Evolutionary conservation across 2,329 filamentous ascomycete species (phyloP), one percentile per base, ranked within the genome.

Genomic region (Chrysosphaeria jannelii): DNA sequence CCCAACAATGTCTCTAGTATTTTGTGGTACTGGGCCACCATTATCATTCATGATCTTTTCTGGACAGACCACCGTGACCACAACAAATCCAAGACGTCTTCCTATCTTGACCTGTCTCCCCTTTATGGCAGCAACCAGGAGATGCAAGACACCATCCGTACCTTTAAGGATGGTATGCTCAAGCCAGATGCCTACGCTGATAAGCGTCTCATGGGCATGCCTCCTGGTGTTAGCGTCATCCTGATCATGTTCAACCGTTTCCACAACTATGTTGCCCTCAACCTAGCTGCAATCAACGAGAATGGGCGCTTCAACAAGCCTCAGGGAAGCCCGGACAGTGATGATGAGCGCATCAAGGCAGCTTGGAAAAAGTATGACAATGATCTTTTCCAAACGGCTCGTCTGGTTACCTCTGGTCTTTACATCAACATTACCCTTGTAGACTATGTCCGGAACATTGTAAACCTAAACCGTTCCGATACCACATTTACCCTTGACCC

Each of bases 211-310:
- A 43, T 67, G 13, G 66, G 60, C 7, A 66, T 72, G 35, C 72
- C 71, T 0, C 66, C 72, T 0, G 68, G 69, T 8, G 67, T 71
- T 4, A 56, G 61, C 26, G 63, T 72, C 4, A 35, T 79, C 3
- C 44, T 79, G 14, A 54, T 79, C 41, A 75, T 78, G 69, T 67
- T 76, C 44, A 69, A 68, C 35, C 57, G 65, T 13, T 88, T 88
- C 44, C 81, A 91, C 44, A 91, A 93, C 43, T 57, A 85, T 31
- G 61, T 78, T 0, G 78, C 72, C 2, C 57, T 64, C 25, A 69
- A 81, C 29, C 48, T 91, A 10, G 71, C 71, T 0, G 47, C 55
- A n/a, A 81, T 91, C 42, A 90, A 91, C 35, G 79, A 91, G 35
- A 60, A 62, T 21, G 65, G 63, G 10, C 59, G 72, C 12, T 91